phyloP scores from a whole-genome alignment of 2,329 filamentous ascomycete genomes.

The Colletotrichum incanum region DNA sequence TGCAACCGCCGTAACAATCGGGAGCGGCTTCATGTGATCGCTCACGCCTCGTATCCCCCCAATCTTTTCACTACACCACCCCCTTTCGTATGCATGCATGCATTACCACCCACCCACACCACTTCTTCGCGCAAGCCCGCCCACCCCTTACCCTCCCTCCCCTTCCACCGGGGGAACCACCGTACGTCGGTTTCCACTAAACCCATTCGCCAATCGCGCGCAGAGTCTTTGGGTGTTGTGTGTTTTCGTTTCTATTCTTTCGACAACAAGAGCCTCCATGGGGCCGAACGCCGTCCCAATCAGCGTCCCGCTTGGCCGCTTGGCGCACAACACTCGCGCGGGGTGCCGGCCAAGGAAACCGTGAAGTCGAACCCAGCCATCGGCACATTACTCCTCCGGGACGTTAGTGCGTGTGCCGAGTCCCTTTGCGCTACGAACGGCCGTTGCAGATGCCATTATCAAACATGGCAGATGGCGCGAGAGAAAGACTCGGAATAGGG shows the following conservation, averaged over 20 bases:
- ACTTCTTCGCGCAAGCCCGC: not conserved
- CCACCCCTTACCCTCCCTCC: not conserved
- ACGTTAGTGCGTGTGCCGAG: constrained; percentile 1
- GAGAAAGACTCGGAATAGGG: not conserved
- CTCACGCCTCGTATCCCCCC: constrained; percentile 33
- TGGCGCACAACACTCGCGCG: not conserved
- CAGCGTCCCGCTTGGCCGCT: constrained; percentile 34
- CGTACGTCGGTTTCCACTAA: not conserved
- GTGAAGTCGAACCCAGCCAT: constrained; percentile 2
- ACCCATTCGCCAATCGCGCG: constrained; percentile 38
- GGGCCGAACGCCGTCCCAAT: constrained; percentile 18
- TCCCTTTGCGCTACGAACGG: not conserved
- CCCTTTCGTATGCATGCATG: constrained; percentile 35
- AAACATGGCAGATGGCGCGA: not conserved
- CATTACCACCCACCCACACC: constrained; percentile 34
- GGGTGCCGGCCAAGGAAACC: not conserved
- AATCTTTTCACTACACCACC: not conserved
- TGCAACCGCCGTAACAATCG: constrained; percentile 3
- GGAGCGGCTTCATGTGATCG: constrained; percentile 32
- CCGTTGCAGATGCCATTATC: not conserved
- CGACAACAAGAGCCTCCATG: constrained; percentile 30
- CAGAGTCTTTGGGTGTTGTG: too few species aligned
- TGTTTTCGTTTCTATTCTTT: not conserved
- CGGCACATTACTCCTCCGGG: constrained; percentile 14
- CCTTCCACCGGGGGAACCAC: not conserved